These are phyloP conservation scores for Pseudozyma pruni DNA, from an alignment of 1,284 basidiomycete species.

Conservation along the genomic window DNA sequence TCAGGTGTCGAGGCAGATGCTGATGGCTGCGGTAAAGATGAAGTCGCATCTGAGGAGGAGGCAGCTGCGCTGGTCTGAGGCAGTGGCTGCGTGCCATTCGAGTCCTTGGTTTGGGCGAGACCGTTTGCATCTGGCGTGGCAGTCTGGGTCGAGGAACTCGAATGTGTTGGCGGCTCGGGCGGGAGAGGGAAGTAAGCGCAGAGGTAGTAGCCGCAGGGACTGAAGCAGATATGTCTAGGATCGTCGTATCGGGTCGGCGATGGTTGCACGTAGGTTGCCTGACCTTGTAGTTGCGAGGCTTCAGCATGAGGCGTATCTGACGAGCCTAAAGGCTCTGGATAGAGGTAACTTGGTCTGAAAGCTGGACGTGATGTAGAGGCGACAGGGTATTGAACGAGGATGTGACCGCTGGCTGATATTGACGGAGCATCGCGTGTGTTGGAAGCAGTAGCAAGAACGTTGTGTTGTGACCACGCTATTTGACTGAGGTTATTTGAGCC, in stretches of 20 bases:
- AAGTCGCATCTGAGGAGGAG: slow-evolving; percentile 1
- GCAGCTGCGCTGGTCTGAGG: slow-evolving; percentile 2
- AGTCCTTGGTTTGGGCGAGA: neutral
- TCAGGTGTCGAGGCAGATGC: neutral
- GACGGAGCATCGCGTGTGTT: slow-evolving; percentile 11
- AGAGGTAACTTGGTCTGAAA: slow-evolving; percentile 13
- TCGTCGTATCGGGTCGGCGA: slow-evolving; percentile 16
- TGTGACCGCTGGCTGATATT: slow-evolving; percentile 14
- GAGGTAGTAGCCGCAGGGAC: slow-evolving; percentile 46
- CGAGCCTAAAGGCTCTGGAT: slow-evolving; percentile 17
- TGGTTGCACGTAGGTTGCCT: neutral
- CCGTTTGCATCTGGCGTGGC: neutral
- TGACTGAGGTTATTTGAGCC: slow-evolving; percentile 13
- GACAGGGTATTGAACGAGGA: slow-evolving; percentile 26
- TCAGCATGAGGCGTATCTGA: slow-evolving; percentile 1
- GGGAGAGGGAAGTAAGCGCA: slow-evolving; percentile 28
- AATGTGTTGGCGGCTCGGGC: too few species aligned
- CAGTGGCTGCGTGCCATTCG: neutral
- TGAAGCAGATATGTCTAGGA: slow-evolving; percentile 40
- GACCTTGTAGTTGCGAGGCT: slow-evolving; percentile 7
- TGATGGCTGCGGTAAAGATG: neutral
- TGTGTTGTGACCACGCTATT: slow-evolving; percentile 45
- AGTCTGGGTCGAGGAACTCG: too few species aligned
- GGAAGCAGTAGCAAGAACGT: slow-evolving; percentile 36
- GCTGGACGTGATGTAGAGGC: slow-evolving; percentile 9